phyloP scores from a whole-genome alignment of 305 asterid genomes.

The Ruellia speciosa region DNA sequence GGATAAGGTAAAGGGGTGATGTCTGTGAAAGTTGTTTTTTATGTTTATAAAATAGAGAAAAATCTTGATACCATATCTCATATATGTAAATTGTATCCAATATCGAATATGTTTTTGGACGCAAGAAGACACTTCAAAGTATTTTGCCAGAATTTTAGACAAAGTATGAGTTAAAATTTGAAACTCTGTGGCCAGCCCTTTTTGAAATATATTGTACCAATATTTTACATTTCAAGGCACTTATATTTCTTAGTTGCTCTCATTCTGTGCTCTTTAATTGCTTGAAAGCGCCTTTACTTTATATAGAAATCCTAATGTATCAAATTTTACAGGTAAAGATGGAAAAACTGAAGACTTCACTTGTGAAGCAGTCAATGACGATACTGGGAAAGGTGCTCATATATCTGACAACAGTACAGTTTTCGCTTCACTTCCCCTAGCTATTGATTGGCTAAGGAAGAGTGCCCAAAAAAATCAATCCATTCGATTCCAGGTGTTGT shows the following conservation, averaged over 20 bases:
- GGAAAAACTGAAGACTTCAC: conserved; percentile 37
- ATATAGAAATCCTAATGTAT: conserved; percentile 14
- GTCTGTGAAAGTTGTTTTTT: too few relatives aligned
- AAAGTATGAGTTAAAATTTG: too few relatives aligned
- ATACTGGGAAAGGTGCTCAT: conserved; percentile 35
- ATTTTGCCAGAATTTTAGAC: too few relatives aligned
- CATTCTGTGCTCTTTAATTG: too few relatives aligned
- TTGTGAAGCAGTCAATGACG: conserved; percentile 40
- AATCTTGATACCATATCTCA: too few relatives aligned
- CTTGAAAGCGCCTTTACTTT: too few relatives aligned
- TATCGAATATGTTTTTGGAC: background rate
- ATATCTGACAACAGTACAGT: conserved; percentile 59
- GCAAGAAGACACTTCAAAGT: background rate
- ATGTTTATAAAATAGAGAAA: too few relatives aligned
- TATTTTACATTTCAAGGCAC: background rate
- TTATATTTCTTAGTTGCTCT: background rate
- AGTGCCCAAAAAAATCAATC: conserved; percentile 48
- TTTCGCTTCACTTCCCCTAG: conserved; percentile 75
- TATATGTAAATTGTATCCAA: background rate
- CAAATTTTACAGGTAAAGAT: conserved; percentile 45
- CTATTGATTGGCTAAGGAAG: conserved; percentile 87
- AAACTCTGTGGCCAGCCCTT: too few relatives aligned
- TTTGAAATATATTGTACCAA: too few relatives aligned
- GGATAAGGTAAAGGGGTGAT: too few relatives aligned
- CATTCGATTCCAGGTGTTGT: conserved; percentile 59